Conservation (phyloP, 2,329 filamentous ascomycete species). For the Periconia macrospinosa region DNA sequence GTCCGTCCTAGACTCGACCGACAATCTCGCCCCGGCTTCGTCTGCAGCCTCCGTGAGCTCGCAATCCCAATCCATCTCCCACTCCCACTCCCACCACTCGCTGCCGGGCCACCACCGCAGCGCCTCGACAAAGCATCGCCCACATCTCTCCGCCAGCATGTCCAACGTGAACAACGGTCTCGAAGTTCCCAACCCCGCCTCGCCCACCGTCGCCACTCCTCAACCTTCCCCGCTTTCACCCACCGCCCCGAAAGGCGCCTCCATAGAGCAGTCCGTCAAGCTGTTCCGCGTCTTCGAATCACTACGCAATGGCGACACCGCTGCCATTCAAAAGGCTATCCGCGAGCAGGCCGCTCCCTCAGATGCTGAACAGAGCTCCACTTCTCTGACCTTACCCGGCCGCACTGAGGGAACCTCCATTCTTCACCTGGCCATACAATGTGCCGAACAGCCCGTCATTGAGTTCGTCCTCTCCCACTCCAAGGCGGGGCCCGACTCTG, state of each 20-base stretch:
- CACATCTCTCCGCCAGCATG: constrained; percentile 36
- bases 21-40: constrained; percentile 20
- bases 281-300: constrained; percentile 95
- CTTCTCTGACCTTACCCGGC: constrained; percentile 46
- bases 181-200: constrained; percentile 7
- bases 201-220: constrained; percentile 18
- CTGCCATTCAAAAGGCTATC: constrained; percentile 84
- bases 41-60: constrained; percentile 30
- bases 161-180: constrained; percentile 22
- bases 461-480: constrained; percentile 84
- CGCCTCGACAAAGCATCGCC: constrained; percentile 29
- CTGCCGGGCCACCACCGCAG: constrained; percentile 27
- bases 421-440: constrained; percentile 91
- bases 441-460: constrained; percentile 87
- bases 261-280: constrained; percentile 88
- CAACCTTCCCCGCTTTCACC: constrained; percentile 28
- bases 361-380: constrained; percentile 57
- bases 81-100: constrained; percentile 8
- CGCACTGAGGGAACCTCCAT: constrained; percentile 81
- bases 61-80: constrained; percentile 22
- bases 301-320: constrained; percentile 85
- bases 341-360: constrained; percentile 57
- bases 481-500: constrained; percentile 55
- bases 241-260: constrained; percentile 39
- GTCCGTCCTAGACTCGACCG: constrained; percentile 17